phyloP scores from a whole-genome alignment of 2,329 filamentous ascomycete species.

The Fusarium nodosum region DNA sequence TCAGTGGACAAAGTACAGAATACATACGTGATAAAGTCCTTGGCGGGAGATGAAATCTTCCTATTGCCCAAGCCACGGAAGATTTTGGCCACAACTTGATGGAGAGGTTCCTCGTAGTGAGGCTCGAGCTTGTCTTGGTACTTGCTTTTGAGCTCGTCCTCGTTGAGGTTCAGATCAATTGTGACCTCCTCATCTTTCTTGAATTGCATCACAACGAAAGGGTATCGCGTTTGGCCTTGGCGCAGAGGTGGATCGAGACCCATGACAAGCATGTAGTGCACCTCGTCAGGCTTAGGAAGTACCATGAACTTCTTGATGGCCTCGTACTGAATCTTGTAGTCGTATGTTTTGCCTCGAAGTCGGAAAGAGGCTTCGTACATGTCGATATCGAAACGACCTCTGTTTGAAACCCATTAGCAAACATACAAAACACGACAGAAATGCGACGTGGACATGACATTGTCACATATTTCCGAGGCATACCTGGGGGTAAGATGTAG shows the following conservation, averaged over 20 bases:
- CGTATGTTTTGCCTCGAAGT: conserved; percentile 97
- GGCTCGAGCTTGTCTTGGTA: conserved; percentile 91
- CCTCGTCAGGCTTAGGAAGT: conserved; percentile 97
- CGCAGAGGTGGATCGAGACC: conserved; percentile 94
- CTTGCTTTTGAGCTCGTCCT: conserved; percentile 83
- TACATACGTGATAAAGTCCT: conserved; percentile 85
- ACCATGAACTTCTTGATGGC: conserved; percentile 99
- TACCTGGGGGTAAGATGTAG: conserved; percentile 95
- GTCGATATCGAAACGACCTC: conserved; percentile 99
- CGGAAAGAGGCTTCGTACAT: conserved; percentile 99
- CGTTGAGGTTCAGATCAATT: conserved; percentile 95
- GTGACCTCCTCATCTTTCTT: conserved; percentile 98
- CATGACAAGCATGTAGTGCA: conserved; percentile 94
- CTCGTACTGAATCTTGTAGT: conserved; percentile 99
- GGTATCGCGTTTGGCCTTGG: conserved; percentile 97
- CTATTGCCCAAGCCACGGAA: conserved; percentile 95
- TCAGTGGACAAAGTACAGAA: conserved; percentile 7
- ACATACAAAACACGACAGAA: not conserved
- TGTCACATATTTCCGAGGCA: conserved; percentile 17
- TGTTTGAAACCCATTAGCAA: conserved; percentile 54
- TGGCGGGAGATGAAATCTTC: conserved; percentile 93
- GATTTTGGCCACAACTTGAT: conserved; percentile 93
- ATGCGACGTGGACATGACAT: not conserved
- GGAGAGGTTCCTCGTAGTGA: conserved; percentile 93
- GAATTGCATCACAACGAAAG: conserved; percentile 99